A percentile compares a stretch with the other conserved stretches of the same genome.
phyloP scores from a whole-genome alignment of 83 land plant species.

The Thuja plicata region DNA sequence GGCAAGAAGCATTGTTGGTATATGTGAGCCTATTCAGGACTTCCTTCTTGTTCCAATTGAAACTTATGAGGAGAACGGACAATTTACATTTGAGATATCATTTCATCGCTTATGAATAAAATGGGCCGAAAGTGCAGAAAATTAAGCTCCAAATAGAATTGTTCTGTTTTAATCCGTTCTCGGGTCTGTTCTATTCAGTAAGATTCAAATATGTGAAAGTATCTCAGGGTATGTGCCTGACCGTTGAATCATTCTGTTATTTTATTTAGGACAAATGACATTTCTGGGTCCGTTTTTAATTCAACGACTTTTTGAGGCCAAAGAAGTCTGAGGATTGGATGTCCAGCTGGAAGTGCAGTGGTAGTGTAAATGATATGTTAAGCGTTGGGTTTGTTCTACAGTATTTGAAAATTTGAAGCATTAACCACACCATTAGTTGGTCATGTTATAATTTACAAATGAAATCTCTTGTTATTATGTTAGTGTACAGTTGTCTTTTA shows the following conservation, averaged over 20 bases:
- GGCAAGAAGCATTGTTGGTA: constrained; percentile 18
- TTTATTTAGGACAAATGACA: neutral
- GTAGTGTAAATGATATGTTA: neutral
- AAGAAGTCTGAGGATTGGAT: neutral
- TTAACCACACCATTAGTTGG: neutral
- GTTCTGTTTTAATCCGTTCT: neutral
- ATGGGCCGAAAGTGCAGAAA: neutral
- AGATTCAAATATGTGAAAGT: neutral
- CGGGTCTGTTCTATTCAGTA: neutral
- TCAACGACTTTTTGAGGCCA: neutral
- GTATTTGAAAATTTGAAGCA: neutral
- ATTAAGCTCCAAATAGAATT: neutral
- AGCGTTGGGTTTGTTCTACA: neutral
- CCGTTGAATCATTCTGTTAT: neutral
- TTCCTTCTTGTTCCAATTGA: constrained; percentile 36
- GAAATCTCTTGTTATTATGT: neutral
- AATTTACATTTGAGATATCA: constrained; percentile 21
- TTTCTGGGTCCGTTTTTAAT: neutral
- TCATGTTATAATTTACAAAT: neutral
- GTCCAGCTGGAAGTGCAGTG: neutral
- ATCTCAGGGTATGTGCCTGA: neutral
- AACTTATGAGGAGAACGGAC: constrained; percentile 15
- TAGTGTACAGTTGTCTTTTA: neutral
- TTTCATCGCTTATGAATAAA: constrained; percentile 12
- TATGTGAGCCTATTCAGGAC: neutral